phyloP scores from a whole-genome alignment of 2,329 filamentous ascomycete genomes.

The Pseudogymnoascus sp. region DNA sequence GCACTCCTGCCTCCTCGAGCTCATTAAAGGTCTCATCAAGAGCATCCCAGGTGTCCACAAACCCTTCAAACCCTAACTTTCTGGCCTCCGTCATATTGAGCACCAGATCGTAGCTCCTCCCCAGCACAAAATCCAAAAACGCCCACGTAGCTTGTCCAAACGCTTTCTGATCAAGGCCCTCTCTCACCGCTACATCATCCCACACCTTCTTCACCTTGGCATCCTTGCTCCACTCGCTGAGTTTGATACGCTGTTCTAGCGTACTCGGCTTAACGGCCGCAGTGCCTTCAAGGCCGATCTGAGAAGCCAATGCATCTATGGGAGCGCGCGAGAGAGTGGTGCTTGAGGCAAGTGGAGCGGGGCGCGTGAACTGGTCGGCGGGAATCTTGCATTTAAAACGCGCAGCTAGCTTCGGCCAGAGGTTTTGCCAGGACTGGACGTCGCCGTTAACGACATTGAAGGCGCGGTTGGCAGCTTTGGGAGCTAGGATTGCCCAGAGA shows the following conservation, averaged over 20 bases:
- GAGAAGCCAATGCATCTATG: conserved; percentile 18
- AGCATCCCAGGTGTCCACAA: conserved; percentile 33
- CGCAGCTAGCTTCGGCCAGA: conserved; percentile 35
- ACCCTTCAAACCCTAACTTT: conserved; percentile 37
- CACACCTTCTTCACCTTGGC: conserved; percentile 10
- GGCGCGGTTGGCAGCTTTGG: conserved; percentile 28
- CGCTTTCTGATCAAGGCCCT: conserved; percentile 3
- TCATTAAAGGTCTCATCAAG: conserved; percentile 31
- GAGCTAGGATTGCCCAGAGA: conserved; percentile 15
- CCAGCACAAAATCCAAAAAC: conserved; percentile 37
- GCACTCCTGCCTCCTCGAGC: conserved; percentile 23
- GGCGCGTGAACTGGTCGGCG: not conserved
- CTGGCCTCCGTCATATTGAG: conserved; percentile 40
- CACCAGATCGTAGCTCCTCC: conserved; percentile 33
- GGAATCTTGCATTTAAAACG: conserved; percentile 27
- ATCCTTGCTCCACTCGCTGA: conserved; percentile 13
- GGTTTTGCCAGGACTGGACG: conserved; percentile 31
- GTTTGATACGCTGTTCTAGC: conserved; percentile 24
- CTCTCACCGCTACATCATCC: conserved; percentile 11
- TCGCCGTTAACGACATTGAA: conserved; percentile 38
- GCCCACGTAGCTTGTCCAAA: conserved; percentile 37
- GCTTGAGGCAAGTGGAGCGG: not conserved
- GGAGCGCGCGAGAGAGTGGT: conserved; percentile 18
- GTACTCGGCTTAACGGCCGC: conserved; percentile 19
- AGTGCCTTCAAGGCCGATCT: conserved; percentile 24